These are phyloP conservation scores for Pseudomonodictys pantanalensis DNA, from an alignment of 495 filamentous ascomycete species.

Conservation along the genomic window DNA sequence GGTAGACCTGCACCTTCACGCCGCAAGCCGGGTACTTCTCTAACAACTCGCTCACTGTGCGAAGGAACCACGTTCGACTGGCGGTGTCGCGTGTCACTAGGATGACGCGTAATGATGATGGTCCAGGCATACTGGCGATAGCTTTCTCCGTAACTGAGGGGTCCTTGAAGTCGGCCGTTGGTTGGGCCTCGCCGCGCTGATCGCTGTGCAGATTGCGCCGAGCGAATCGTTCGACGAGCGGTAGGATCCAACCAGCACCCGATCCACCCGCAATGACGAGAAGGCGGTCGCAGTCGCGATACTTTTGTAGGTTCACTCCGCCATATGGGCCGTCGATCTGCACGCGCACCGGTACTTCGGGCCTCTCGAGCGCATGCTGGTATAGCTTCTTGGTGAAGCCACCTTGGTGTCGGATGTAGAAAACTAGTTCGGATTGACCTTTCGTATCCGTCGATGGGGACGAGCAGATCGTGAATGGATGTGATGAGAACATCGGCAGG, in stretches of 20 bases:
- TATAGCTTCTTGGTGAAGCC: slow-evolving; percentile 48
- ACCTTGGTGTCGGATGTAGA: slow-evolving; percentile 45
- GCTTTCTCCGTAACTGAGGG: not conserved
- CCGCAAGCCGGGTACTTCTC: not conserved
- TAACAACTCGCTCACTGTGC: slow-evolving; percentile 18
- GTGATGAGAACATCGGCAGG: slow-evolving; percentile 44
- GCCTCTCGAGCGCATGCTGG: slow-evolving; percentile 35
- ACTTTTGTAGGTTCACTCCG: slow-evolving; percentile 40
- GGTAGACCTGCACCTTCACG: slow-evolving; percentile 13
- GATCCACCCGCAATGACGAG: slow-evolving; percentile 57
- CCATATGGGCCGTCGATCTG: slow-evolving; percentile 54
- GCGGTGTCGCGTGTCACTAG: slow-evolving; percentile 23
- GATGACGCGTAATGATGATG: slow-evolving; percentile 14
- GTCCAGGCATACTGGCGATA: not conserved
- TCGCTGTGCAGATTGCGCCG: not conserved
- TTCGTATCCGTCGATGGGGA: slow-evolving; percentile 32
- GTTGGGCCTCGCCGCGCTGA: not conserved
- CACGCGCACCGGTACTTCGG: slow-evolving; percentile 40
- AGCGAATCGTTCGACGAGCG: slow-evolving; percentile 44
- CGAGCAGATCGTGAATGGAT: slow-evolving; percentile 55
- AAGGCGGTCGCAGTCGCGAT: slow-evolving; percentile 39
- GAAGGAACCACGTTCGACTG: slow-evolving; percentile 20
- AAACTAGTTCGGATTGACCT: slow-evolving; percentile 40
- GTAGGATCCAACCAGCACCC: slow-evolving; percentile 52
- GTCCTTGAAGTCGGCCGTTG: not conserved